phyloP scores from a whole-genome alignment of 768 basidiomycete genomes.

The Collybiopsis luxurians region DNA sequence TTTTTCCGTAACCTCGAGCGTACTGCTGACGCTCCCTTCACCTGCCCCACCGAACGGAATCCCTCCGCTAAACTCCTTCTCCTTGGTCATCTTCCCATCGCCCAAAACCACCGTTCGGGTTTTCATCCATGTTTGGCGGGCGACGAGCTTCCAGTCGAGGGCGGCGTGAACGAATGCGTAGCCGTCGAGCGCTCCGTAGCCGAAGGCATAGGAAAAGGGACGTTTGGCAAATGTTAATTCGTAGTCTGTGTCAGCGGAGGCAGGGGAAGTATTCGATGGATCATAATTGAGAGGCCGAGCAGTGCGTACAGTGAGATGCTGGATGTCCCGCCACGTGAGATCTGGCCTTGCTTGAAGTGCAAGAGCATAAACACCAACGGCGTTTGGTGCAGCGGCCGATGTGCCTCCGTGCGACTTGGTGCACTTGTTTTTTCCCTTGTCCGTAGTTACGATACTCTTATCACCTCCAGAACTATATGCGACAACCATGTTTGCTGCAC shows the following conservation, averaged over 20 bases:
- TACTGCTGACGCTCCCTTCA: constrained; percentile 59
- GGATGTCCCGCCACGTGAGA: constrained; percentile 94
- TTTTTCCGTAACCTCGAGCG: constrained; percentile 61
- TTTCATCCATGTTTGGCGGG: constrained; percentile 91
- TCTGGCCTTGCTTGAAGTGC: constrained; percentile 88
- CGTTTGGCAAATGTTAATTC: constrained; percentile 72
- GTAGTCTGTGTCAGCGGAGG: constrained; percentile 68
- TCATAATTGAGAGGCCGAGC: constrained; percentile 78
- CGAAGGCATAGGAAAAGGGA: constrained; percentile 84
- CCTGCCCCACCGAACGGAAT: constrained; percentile 65
- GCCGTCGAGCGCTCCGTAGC: constrained; percentile 87
- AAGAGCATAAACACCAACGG: constrained; percentile 89
- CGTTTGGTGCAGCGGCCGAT: constrained; percentile 96
- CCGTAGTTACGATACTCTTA: constrained; percentile 94
- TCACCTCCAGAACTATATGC: constrained; percentile 95
- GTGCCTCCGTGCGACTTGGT: constrained; percentile 88
- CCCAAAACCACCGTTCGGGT: constrained; percentile 52
- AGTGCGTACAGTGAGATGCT: constrained; percentile 81
- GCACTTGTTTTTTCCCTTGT: constrained; percentile 84
- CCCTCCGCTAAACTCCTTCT: constrained; percentile 60
- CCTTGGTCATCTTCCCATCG: constrained; percentile 52
- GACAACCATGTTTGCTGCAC: constrained; percentile 95
- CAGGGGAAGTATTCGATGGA: background rate
- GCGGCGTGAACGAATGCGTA: constrained; percentile 81
- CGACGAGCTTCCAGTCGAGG: constrained; percentile 80